A percentile compares a stretch with the other conserved stretches of the same genome.
Evolutionary conservation across 2,329 filamentous ascomycete genomes (phyloP).

Genomic region (Orbilia quercus): DNA sequence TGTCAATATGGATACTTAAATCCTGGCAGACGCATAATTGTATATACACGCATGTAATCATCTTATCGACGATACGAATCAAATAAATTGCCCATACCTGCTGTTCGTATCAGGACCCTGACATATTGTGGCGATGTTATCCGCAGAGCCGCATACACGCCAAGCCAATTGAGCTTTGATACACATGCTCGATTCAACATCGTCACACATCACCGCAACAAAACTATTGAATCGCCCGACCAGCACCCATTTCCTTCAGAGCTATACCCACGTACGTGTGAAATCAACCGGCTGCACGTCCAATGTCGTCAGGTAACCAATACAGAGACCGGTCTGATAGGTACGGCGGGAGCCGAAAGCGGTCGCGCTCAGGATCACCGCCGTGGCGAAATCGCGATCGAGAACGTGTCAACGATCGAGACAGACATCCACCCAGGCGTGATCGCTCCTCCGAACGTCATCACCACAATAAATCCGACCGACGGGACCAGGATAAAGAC

Average conservation of each 20-base stretch:
- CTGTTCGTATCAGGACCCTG: no score
- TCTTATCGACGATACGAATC: no score
- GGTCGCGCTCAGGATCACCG: constrained; percentile 49
- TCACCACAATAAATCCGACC: constrained; percentile 19
- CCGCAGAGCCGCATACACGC: constrained; percentile 48
- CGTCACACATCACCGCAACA: constrained; percentile 20
- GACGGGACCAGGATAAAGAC: constrained; percentile 25
- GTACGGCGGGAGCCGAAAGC: constrained; percentile 44
- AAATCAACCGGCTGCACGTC: not conserved
- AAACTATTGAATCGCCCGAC: constrained; percentile 7
- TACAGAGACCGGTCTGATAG: constrained; percentile 49
- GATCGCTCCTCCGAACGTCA: constrained; percentile 38
- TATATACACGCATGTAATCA: not conserved
- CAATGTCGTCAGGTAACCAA: constrained; percentile 52
- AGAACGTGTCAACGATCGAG: constrained; percentile 15
- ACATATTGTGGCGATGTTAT: not conserved
- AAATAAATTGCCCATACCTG: not conserved
- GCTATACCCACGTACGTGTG: constrained; percentile 30
- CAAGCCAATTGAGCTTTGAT: constrained; percentile 43
- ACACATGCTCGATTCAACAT: constrained; percentile 18
- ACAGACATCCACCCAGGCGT: constrained; percentile 31
- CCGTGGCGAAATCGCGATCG: constrained; percentile 47
- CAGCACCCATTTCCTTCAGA: constrained; percentile 2
- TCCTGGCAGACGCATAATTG: not conserved
- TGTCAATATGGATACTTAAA: not conserved